Conservation (phyloP, 1,284 basidiomycete species). For the Pterulicium gracile region DNA sequence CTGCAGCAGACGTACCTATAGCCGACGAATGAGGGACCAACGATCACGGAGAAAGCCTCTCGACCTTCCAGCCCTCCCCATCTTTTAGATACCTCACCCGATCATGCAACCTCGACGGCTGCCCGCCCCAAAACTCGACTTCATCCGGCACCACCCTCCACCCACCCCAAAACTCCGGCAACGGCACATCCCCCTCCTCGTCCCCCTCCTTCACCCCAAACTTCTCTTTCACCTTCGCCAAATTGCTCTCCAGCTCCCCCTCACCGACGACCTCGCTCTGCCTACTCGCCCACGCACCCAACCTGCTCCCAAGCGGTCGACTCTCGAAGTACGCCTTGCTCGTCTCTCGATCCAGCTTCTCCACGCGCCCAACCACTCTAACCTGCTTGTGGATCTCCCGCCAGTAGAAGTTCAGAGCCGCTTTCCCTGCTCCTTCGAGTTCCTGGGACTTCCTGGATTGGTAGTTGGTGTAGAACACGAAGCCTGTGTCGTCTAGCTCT, state of each 20-base stretch:
- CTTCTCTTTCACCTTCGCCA: conserved; percentile 48
- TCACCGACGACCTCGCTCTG: conserved; percentile 76
- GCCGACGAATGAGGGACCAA: no score
- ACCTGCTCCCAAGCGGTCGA: conserved; percentile 73
- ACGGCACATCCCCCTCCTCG: conserved; percentile 45
- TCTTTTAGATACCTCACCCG: conserved; percentile 2
- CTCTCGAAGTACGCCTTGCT: conserved; percentile 79
- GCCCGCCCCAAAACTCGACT: conserved; percentile 9
- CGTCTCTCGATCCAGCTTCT: conserved; percentile 62
- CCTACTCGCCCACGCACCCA: conserved; percentile 90
- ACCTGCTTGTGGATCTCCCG: conserved; percentile 74
- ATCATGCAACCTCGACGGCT: conserved; percentile 5
- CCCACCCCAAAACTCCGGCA: conserved; percentile 94
- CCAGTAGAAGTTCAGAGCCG: conserved; percentile 89
- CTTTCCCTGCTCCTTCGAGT: conserved; percentile 66
- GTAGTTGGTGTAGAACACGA: conserved; percentile 97
- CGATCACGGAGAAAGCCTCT: conserved; percentile 3
- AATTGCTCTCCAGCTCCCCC: conserved; percentile 52
- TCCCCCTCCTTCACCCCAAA: conserved; percentile 43
- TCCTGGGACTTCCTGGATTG: conserved; percentile 84
- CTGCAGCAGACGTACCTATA: no score
- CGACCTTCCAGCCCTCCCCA: neutral
- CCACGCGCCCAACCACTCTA: conserved; percentile 77
- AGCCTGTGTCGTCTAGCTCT: conserved; percentile 75
- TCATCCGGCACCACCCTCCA: conserved; percentile 87